A percentile compares a stretch with the other conserved stretches of the same genome.
These are phyloP conservation scores for Chaetoscypha palmicola DNA, from an alignment of 2,329 filamentous ascomycete species.

Conservation along the genomic window DNA sequence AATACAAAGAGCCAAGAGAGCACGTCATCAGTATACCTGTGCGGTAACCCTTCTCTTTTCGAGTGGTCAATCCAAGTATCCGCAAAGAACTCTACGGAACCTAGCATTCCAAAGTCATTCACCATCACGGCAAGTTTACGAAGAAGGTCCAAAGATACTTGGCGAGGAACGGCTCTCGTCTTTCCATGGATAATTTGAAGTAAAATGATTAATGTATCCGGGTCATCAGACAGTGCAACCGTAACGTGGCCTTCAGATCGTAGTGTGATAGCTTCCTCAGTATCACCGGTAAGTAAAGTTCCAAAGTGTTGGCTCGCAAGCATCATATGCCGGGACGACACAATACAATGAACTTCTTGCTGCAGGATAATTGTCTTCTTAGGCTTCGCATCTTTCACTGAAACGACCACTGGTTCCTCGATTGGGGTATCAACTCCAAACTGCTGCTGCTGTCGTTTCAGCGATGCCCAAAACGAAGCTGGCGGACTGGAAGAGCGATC, in stretches of 20 bases:
- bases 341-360: slow-evolving; percentile 15
- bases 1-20: slow-evolving; percentile 18
- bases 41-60: slow-evolving; percentile 17
- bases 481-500: slow-evolving; percentile 21
- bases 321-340: slow-evolving; percentile 22
- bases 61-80: slow-evolving; percentile 36
- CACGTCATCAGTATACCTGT: slow-evolving; percentile 17
- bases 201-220: slow-evolving; percentile 35
- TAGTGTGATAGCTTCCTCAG: slow-evolving; percentile 10
- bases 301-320: slow-evolving; percentile 18
- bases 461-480: slow-evolving; percentile 19
- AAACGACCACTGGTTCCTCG: slow-evolving; percentile 1
- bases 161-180: slow-evolving; percentile 34
- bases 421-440: not conserved
- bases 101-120: slow-evolving; percentile 37
- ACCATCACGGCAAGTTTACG: slow-evolving; percentile 39
- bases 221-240: slow-evolving; percentile 24
- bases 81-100: slow-evolving; percentile 37
- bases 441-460: slow-evolving; percentile 18
- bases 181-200: slow-evolving; percentile 41
- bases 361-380: not conserved
- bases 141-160: slow-evolving; percentile 35
- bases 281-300: slow-evolving; percentile 12
- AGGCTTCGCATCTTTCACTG: not conserved
- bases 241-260: slow-evolving; percentile 13